Evolutionary conservation across 176 grass and related monocot genomes (phyloP).

Genomic region (Oropetium thomaeum): DNA sequence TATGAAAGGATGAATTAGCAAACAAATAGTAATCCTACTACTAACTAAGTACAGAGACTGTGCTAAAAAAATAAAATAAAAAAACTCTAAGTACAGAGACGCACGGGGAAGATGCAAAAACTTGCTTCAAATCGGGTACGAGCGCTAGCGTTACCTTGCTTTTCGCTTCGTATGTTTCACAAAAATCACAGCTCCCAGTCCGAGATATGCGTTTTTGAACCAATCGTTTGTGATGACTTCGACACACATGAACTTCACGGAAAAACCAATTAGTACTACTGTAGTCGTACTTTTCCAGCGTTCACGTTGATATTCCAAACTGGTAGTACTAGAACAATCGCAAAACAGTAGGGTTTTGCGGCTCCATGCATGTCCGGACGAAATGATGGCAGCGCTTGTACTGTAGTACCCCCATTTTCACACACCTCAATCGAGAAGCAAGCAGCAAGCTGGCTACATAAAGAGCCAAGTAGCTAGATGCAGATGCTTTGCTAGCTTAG

Average conservation of each 20-base stretch:
- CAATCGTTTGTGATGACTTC: neutral
- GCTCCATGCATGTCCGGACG: conserved; percentile 53
- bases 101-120: neutral
- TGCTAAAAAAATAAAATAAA: too few species aligned
- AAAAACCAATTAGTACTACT: neutral
- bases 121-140: neutral
- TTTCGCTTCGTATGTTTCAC: neutral
- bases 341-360: conserved; percentile 46
- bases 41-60: too few species aligned
- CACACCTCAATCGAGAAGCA: conserved; percentile 23
- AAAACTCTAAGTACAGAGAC: too few species aligned
- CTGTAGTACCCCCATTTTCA: neutral
- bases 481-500: neutral
- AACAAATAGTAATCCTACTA: too few species aligned
- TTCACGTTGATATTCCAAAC: conserved; percentile 1
- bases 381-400: neutral
- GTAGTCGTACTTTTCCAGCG: too few species aligned
- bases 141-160: too few species aligned
- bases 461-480: conserved; percentile 30
- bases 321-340: conserved; percentile 28
- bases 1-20: neutral
- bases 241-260: conserved; percentile 25
- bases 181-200: neutral
- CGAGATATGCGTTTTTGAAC: neutral
- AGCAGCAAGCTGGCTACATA: conserved; percentile 6